Evolutionary conservation across 352 stramenopile species (phyloP).

Genomic region (Phytophthora megakarya): DNA sequence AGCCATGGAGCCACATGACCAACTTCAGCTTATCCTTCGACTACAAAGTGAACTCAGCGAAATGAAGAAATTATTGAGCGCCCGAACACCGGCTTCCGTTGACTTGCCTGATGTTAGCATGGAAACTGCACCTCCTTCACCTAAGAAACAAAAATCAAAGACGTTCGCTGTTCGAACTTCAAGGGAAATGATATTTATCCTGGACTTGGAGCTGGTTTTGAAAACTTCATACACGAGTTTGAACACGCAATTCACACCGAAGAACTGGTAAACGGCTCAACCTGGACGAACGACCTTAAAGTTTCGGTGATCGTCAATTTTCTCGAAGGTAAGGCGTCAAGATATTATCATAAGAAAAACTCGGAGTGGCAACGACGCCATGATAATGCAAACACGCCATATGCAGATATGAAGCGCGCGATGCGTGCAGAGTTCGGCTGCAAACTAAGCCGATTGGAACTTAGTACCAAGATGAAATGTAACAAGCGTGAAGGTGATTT

Average conservation of each 20-base stretch:
- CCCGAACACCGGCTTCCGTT: too few species aligned
- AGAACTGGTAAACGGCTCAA: neutral
- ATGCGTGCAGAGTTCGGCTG: constrained; percentile 4
- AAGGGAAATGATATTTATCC: neutral
- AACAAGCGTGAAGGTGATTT: constrained; percentile 4
- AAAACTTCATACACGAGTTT: neutral
- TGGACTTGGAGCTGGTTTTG: neutral
- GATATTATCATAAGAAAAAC: too few species aligned
- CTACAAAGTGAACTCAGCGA: too few species aligned
- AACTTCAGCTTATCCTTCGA: too few species aligned
- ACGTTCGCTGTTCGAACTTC: neutral
- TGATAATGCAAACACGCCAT: neutral
- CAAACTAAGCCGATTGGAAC: constrained; percentile 2
- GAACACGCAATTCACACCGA: neutral
- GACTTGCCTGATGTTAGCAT: too few species aligned
- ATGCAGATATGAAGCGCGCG: neutral
- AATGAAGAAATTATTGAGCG: too few species aligned
- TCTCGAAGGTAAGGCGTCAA: neutral
- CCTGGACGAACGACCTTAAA: neutral
- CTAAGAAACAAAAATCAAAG: too few species aligned
- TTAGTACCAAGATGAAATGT: neutral
- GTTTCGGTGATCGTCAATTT: neutral
- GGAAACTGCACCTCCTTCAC: too few species aligned
- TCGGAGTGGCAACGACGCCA: constrained; percentile 3
- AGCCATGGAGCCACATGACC: too few species aligned